Evolutionary conservation across 768 basidiomycete genomes (phyloP).

Genomic region (Rhodotorula kratochvilovae): DNA sequence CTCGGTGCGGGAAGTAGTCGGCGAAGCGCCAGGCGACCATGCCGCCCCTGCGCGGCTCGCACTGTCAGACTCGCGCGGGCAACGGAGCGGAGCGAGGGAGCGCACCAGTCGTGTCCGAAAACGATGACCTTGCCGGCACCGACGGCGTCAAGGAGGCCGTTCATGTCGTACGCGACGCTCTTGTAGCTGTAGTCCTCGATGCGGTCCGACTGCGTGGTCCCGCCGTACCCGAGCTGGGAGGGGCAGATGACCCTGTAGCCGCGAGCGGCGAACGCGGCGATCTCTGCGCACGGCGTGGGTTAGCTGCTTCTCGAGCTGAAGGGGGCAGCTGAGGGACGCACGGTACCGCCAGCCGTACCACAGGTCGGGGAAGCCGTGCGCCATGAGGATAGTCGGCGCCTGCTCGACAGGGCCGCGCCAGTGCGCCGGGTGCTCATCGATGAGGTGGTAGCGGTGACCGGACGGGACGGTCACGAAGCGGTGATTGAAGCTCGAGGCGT

Average conservation of each 20-base stretch:
- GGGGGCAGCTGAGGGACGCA: no score
- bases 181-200: slow-evolving; percentile 21
- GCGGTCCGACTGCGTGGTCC: background rate
- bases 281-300: no score
- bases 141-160: slow-evolving; percentile 15
- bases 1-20: slow-evolving; percentile 29
- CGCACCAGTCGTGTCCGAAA: slow-evolving; percentile 36
- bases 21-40: slow-evolving; percentile 37
- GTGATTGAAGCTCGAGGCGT: slow-evolving; percentile 22
- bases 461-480: slow-evolving; percentile 29
- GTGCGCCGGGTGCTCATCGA: slow-evolving; percentile 29
- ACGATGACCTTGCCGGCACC: slow-evolving; percentile 29
- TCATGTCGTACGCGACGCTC: slow-evolving; percentile 28
- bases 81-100: background rate
- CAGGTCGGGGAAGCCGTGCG: slow-evolving; percentile 36
- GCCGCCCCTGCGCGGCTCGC: slow-evolving; percentile 21
- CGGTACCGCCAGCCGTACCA: slow-evolving; percentile 38
- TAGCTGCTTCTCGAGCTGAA: no score
- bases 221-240: slow-evolving; percentile 26
- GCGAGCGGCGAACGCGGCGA: slow-evolving; percentile 11
- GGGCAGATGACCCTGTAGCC: slow-evolving; percentile 33
- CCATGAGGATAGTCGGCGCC: slow-evolving; percentile 25
- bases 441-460: slow-evolving; percentile 21
- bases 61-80: no score
- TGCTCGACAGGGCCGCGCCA: background rate